Percentiles rank a stretch among this genome's conserved stretches.
These are phyloP conservation scores for Staphylotrichum tortipilum DNA, from an alignment of 495 filamentous ascomycete species.

Conservation along the genomic window DNA sequence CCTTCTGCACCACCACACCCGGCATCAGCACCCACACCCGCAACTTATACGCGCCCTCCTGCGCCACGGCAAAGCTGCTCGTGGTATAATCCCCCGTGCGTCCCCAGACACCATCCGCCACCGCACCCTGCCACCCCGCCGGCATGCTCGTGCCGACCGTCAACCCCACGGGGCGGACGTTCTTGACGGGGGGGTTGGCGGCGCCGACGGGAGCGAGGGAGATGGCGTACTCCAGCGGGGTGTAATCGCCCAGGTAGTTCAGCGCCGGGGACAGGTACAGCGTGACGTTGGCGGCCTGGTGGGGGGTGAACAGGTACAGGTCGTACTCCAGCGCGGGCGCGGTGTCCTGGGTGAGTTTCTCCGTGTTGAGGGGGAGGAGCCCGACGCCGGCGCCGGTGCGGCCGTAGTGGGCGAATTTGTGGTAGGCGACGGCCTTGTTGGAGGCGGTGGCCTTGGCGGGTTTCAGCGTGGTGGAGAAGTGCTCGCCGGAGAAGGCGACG, in stretches of 20 bases:
- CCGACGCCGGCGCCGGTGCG: constrained; percentile 52
- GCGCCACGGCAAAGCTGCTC: constrained; percentile 40
- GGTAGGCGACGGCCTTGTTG: constrained; percentile 40
- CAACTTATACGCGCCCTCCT: constrained; percentile 47
- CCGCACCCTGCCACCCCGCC: constrained; percentile 47
- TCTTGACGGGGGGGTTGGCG: constrained; percentile 21
- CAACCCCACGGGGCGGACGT: constrained; percentile 44
- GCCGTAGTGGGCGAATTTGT: constrained; percentile 46
- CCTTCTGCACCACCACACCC: constrained; percentile 60
- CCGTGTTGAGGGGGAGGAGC: constrained; percentile 43
- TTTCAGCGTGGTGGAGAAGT: constrained; percentile 40
- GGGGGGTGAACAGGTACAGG: constrained; percentile 53
- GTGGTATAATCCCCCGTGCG: constrained; percentile 40
- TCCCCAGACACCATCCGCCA: constrained; percentile 53
- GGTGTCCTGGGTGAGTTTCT: constrained; percentile 36
- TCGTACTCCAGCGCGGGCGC: constrained; percentile 56
- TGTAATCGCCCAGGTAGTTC: constrained; percentile 51
- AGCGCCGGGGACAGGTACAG: constrained; percentile 52
- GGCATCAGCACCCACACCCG: constrained; percentile 56
- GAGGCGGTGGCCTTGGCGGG: constrained; percentile 23
- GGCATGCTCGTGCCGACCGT: constrained; percentile 42
- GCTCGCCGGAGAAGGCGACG: constrained; percentile 52
- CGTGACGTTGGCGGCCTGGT: constrained; percentile 48
- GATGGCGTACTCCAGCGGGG: constrained; percentile 53
- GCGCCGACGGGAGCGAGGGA: constrained; percentile 35